phyloP scores from a whole-genome alignment of 2,329 filamentous ascomycete genomes.

The Alternaria ventricosa region DNA sequence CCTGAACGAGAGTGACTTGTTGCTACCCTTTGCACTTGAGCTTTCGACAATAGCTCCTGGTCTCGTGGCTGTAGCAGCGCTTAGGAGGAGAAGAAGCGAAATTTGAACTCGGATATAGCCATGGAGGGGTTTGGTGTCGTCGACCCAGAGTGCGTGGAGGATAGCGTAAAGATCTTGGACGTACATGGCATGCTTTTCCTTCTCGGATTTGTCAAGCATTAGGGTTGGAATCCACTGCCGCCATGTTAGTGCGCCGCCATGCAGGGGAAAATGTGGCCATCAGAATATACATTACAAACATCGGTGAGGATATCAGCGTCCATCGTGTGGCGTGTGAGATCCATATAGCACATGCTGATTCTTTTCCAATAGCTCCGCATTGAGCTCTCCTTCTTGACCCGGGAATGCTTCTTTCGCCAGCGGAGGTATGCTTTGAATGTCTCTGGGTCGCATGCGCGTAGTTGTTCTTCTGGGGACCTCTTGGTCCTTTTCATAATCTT shows the following conservation, averaged over 20 bases:
- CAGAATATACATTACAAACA: constrained; percentile 22
- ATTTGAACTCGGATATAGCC: constrained; percentile 25
- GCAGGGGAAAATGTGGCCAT: constrained; percentile 4
- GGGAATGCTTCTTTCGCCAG: constrained; percentile 18
- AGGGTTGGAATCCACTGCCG: constrained; percentile 25
- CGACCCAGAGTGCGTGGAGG: constrained; percentile 24
- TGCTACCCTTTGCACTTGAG: neutral
- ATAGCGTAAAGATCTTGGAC: constrained; percentile 30
- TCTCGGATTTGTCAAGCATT: constrained; percentile 22
- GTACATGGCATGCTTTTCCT: constrained; percentile 30
- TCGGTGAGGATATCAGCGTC: constrained; percentile 17
- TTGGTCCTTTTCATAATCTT: constrained; percentile 14
- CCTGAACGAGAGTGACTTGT: constrained; percentile 23
- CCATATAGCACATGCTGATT: constrained; percentile 16
- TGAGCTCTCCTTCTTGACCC: constrained; percentile 20
- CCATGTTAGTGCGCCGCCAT: constrained; percentile 11
- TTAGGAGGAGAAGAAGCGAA: constrained; percentile 28
- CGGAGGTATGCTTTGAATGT: constrained; percentile 25
- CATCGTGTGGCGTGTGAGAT: constrained; percentile 16
- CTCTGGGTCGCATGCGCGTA: constrained; percentile 17
- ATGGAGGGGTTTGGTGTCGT: constrained; percentile 24
- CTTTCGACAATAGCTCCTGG: constrained; percentile 20
- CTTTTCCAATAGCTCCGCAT: constrained; percentile 23
- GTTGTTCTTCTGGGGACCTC: constrained; percentile 14
- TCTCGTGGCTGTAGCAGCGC: constrained; percentile 23